phyloP scores from a whole-genome alignment of 441 rosid genomes.

The Pelargonium fulgidum region DNA sequence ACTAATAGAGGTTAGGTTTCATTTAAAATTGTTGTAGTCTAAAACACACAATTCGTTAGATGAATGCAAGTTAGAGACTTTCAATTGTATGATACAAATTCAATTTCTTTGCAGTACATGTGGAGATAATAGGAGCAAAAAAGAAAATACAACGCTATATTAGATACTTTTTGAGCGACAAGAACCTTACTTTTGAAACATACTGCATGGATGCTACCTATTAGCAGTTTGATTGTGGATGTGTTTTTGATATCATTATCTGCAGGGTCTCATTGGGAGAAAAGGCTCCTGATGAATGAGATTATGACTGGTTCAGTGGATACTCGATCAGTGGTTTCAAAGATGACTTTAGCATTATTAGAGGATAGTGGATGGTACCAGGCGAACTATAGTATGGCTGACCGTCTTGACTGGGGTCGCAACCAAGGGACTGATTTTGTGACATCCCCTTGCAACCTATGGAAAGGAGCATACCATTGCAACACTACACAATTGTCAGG shows the following conservation, averaged over 20 bases:
- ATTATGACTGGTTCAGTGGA: constrained; percentile 99
- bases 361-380: constrained; percentile 99
- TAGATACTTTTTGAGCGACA: not conserved
- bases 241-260: constrained; percentile 14
- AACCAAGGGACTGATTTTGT: constrained; percentile 94
- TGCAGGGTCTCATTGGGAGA: constrained; percentile 98
- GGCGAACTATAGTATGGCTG: constrained; percentile 98
- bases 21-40: not conserved
- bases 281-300: constrained; percentile 96
- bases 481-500: constrained; percentile 88
- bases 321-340: constrained; percentile 96
- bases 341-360: constrained; percentile 88
- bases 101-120: not conserved
- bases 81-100: not conserved
- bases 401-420: constrained; percentile 93
- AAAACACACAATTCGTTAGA: not conserved
- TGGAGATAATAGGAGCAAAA: not conserved
- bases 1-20: not conserved
- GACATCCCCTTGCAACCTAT: constrained; percentile 81
- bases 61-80: not conserved
- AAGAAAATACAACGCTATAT: not conserved
- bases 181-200: not conserved
- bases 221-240: constrained; percentile 8
- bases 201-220: not conserved
- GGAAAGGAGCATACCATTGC: constrained; percentile 96